Conservation (phyloP, 1,284 basidiomycete genomes). For the Rhodotorula mucilaginosa region DNA sequence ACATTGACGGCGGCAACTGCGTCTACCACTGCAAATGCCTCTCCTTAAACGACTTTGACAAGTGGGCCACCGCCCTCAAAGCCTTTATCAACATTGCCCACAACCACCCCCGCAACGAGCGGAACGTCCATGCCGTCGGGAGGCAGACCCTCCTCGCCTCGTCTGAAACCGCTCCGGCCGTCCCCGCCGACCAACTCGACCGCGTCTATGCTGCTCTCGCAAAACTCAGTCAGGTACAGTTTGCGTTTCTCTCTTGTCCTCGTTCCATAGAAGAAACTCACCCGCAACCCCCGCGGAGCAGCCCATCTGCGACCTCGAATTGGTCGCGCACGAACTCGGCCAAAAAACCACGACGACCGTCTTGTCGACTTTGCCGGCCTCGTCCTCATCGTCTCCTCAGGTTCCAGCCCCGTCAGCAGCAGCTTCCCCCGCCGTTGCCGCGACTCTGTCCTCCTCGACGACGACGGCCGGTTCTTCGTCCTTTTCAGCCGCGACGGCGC, state of each 20-base stretch:
- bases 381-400: no score
- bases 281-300: not conserved
- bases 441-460: no score
- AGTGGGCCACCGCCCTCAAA: conserved; percentile 66
- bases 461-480: no score
- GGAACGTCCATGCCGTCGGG: no score
- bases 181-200: not conserved
- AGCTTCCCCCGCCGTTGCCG: no score
- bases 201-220: conserved; percentile 1
- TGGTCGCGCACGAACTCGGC: conserved; percentile 27
- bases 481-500: no score
- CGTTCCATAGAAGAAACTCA: no score
- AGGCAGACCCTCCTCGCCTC: not conserved
- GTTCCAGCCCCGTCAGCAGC: no score
- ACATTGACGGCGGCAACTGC: conserved; percentile 66
- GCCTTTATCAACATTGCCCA: conserved; percentile 37
- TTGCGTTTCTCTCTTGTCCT: no score
- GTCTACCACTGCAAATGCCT: conserved; percentile 54
- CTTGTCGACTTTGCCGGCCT: no score
- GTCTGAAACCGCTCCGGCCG: not conserved
- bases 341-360: not conserved
- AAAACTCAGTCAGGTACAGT: not conserved
- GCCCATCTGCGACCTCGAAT: conserved; percentile 39
- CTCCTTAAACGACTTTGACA: conserved; percentile 62
- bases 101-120: not conserved